Evolutionary conservation across 805 yeast species (phyloP), one percentile per base, ranked within the genome.

Genomic region (Candida chilensis): DNA sequence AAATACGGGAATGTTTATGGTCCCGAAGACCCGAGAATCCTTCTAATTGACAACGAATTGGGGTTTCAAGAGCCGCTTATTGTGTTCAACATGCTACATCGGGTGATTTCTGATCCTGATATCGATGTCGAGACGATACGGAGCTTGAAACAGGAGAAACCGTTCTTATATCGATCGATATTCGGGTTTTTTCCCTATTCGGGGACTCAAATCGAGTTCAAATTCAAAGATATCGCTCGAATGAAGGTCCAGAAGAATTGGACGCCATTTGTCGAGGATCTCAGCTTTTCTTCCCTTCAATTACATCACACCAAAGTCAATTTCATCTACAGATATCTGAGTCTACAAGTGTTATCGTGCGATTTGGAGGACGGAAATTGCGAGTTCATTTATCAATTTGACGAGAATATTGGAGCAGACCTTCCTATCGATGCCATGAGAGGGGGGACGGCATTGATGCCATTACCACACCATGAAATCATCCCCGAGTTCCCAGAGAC

Each of bases 51-150:
- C n/a, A 51, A 51, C 29, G 36, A 39, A 14, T 30, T 32, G 13
- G 56, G 56, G 5, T 33, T 39, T 30, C 50, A 45, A 17, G 59
- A 52, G 36, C 59, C 59, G 7, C 29, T 50, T 24, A 37, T 52
- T 14, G 42, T 50, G 1, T 52, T 40, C 40, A 50, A 50, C 35
- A 37, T 50, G 4, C 40, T 41, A 24, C 54, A 40, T 33, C 33
- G 41, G 13, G 11, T 22, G n/a, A n/a, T n/a, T n/a, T n/a, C n/a
- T n/a, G n/a, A n/a, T n/a, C n/a, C n/a, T n/a, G n/a, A n/a, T n/a
- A n/a, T n/a, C n/a, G n/a, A n/a, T n/a, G n/a, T n/a, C n/a, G n/a
- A n/a, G n/a, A n/a, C n/a, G n/a, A n/a, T n/a, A n/a, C n/a, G n/a
- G n/a, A n/a, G n/a, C n/a, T n/a, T n/a, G n/a, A n/a, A n/a, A n/a